Percentiles rank a stretch among this genome's conserved stretches.
Evolutionary conservation across 2,329 filamentous ascomycete species (phyloP).

Genomic region (Fusarium praegraminearum): DNA sequence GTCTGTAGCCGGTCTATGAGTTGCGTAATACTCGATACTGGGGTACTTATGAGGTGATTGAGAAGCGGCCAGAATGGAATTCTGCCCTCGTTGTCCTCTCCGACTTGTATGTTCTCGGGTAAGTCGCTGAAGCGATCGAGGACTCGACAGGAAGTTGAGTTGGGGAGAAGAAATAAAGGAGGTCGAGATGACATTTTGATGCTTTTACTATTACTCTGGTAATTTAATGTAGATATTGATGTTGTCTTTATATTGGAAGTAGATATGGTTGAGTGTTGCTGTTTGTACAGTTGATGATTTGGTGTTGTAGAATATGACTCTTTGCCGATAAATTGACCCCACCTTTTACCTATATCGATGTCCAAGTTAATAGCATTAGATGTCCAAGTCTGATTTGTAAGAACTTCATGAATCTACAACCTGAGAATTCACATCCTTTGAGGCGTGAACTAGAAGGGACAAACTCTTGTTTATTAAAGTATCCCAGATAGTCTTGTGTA

Average conservation of each 20-base stretch:
- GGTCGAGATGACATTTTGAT: conserved; percentile 24
- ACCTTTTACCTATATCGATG: not conserved
- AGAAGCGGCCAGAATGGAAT: conserved; percentile 48
- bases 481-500: not conserved
- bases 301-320: conserved; percentile 11
- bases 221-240: not conserved
- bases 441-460: not conserved
- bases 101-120: conserved; percentile 23
- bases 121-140: conserved; percentile 51
- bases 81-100: conserved; percentile 43
- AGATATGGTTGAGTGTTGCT: too few species aligned
- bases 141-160: conserved; percentile 34
- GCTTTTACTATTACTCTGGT: not conserved
- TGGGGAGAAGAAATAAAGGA: conserved; percentile 37
- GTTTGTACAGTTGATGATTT: not conserved
- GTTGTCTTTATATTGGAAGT: not conserved
- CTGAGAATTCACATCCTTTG: too few species aligned
- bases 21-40: conserved; percentile 14
- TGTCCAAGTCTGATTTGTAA: not conserved
- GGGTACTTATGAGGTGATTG: conserved; percentile 34
- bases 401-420: not conserved
- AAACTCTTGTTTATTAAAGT: not conserved
- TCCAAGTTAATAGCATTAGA: not conserved
- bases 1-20: conserved; percentile 49
- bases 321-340: conserved; percentile 15